Evolutionary conservation across 208 protist species (phyloP), one percentile per base, ranked within the genome.

Genomic region (Acanthamoeba comandoni): DNA sequence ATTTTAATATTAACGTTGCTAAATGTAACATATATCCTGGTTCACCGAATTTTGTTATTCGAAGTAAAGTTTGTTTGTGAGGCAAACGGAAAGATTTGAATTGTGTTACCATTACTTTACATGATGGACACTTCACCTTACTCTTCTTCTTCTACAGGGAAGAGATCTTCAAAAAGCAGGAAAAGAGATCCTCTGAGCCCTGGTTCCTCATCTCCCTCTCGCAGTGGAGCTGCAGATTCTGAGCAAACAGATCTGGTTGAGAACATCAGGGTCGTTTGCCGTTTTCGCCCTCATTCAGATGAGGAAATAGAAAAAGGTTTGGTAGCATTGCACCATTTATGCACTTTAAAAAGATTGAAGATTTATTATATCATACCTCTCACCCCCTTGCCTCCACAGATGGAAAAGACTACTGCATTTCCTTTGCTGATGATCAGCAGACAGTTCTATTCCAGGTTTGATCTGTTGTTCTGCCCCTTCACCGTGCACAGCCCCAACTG

Each of bases 251-350:
- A 58, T n/a, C 35, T 52, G 17, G 65, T 39, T 9, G 71, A 82
- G 43, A 82, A 82, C 24, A 82, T 82, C 11, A 22, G 71, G 9
- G 71, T 82, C 7, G 71, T 82, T 55, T 82, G 71, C 22, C 13
- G 71, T 43, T 82, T 82, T 53, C 71, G 71, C 9, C 71, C 71
- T 17, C 39, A 22, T 5, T 82, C 71, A 12, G 48, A 82, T 15
- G 2, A 24, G n/a, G 71, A 82, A 22, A 13, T 73, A 19, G n/a
- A 29, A 13, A 43, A 73, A 73, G 65, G 65, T 73, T 60, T 17
- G 60, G 22, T n/a, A 2, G 4, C 0, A 0, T 31, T 70, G n/a
- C n/a, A n/a, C n/a, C n/a, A n/a, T n/a, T n/a, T n/a, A n/a, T n/a
- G n/a, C n/a, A n/a, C n/a, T n/a, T n/a, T n/a, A n/a, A n/a, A n/a